These are phyloP conservation scores for Tetracladium marchalianum DNA, from an alignment of 495 filamentous ascomycete species.

Conservation along the genomic window DNA sequence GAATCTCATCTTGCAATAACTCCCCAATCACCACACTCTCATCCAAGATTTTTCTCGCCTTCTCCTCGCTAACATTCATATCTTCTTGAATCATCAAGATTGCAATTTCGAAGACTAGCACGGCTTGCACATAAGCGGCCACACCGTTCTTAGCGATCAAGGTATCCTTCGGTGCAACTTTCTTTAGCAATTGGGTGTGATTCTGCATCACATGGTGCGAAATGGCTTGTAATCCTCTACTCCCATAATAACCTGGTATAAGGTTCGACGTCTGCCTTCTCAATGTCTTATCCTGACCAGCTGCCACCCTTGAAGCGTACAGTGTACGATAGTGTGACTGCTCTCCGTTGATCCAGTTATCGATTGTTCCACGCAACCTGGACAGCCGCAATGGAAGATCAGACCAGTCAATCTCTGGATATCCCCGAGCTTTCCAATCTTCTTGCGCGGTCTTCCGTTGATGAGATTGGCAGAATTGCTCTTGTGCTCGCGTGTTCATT, in stretches of 20 bases:
- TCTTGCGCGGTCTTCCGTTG: slow-evolving; percentile 44
- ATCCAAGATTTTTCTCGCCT: slow-evolving; percentile 56
- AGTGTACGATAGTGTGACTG: slow-evolving; percentile 53
- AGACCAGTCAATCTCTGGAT: slow-evolving; percentile 74
- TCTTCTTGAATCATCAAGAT: slow-evolving; percentile 75
- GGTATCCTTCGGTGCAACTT: slow-evolving; percentile 52
- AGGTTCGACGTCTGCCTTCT: slow-evolving; percentile 31
- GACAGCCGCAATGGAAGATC: slow-evolving; percentile 53
- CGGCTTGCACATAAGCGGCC: slow-evolving; percentile 68
- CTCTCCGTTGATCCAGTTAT: slow-evolving; percentile 46
- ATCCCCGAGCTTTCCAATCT: slow-evolving; percentile 54
- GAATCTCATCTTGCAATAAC: slow-evolving; percentile 57
- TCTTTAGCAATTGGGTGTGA: slow-evolving; percentile 52
- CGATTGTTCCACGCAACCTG: slow-evolving; percentile 43
- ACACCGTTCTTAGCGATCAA: slow-evolving; percentile 62
- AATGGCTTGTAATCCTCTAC: slow-evolving; percentile 57
- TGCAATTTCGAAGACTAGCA: slow-evolving; percentile 79
- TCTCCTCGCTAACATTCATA: slow-evolving; percentile 55
- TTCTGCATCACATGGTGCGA: slow-evolving; percentile 52
- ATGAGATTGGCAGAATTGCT: slow-evolving; percentile 65
- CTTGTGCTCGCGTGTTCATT: slow-evolving; percentile 52
- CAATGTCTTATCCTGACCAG: slow-evolving; percentile 51
- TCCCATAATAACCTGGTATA: slow-evolving; percentile 79
- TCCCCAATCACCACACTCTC: slow-evolving; percentile 74
- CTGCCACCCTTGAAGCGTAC: slow-evolving; percentile 46